These are phyloP conservation scores for Ascochyta viciae-villosae DNA, from an alignment of 2,329 filamentous ascomycete species.

Conservation along the genomic window DNA sequence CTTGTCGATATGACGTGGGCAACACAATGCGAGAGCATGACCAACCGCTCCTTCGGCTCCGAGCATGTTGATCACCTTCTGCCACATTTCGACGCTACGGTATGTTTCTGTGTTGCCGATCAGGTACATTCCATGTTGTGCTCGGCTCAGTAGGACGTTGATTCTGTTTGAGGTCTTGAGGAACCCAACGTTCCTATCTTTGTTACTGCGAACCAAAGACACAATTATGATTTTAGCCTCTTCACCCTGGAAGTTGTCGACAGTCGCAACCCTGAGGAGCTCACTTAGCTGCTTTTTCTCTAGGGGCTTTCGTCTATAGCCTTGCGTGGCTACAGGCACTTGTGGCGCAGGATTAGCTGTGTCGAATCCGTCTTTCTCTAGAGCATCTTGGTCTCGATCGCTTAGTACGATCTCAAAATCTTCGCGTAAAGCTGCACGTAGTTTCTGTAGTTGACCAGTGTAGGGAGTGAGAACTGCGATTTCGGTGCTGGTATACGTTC, in stretches of 20 bases:
- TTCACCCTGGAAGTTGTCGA: slow-evolving; percentile 81
- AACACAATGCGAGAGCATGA: slow-evolving; percentile 29
- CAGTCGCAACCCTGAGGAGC: slow-evolving; percentile 60
- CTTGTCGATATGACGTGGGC: slow-evolving; percentile 37
- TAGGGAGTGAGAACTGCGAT: slow-evolving; percentile 77
- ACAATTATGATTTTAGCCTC: slow-evolving; percentile 75
- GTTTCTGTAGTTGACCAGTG: slow-evolving; percentile 62
- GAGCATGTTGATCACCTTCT: slow-evolving; percentile 63
- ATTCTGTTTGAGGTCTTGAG: slow-evolving; percentile 71
- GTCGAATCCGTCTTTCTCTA: slow-evolving; percentile 47
- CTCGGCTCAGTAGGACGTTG: slow-evolving; percentile 72
- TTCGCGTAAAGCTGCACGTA: slow-evolving; percentile 55
- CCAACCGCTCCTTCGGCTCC: slow-evolving; percentile 26
- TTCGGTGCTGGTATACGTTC: slow-evolving; percentile 64
- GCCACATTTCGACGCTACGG: slow-evolving; percentile 68
- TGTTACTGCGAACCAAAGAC: slow-evolving; percentile 74
- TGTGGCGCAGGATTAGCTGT: neutral
- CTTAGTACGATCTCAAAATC: slow-evolving; percentile 68
- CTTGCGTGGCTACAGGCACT: neutral
- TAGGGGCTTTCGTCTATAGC: slow-evolving; percentile 22
- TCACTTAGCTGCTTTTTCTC: slow-evolving; percentile 34
- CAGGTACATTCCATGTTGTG: slow-evolving; percentile 73
- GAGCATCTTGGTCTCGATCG: slow-evolving; percentile 66
- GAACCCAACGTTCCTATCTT: slow-evolving; percentile 66
- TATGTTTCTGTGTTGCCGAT: slow-evolving; percentile 71